Evolutionary conservation across 495 filamentous ascomycete genomes (phyloP), one percentile per base, ranked within the genome.

Genomic region (Neurospora sp.): DNA sequence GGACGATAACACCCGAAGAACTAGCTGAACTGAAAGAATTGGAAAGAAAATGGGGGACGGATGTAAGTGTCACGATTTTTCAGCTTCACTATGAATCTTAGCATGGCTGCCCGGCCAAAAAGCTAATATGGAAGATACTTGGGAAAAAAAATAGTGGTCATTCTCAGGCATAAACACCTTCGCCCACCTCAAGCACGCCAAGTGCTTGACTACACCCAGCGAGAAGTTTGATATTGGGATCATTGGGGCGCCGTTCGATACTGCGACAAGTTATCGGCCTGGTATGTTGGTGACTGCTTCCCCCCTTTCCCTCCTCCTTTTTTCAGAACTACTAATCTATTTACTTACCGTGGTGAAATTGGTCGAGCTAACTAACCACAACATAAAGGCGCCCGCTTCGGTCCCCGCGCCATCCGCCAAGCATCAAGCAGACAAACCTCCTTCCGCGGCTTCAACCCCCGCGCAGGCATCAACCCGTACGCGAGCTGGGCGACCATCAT

Each of bases 161-260:
- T 97, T 93, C 81, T 88, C 89, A 7, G 93, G 93, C 74, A 91
- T 95, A 53, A 89, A 88, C 45, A 91, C 90, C 42, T 97, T 95
- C 80, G 93, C 91, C 48, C 93, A 96, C 77, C 84, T 94, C 20
- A 86, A 87, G 72, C 87, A 94, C 73, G 84, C 89, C 70, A 92
- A 91, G 70, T 96, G 93, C 76, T 84, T 96, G 3, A 89, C 89
- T 40, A 87, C 88, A 68, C 91, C 90, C 0, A 81, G 87, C 44
- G 86, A 87, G 74, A 78, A 81, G 37, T 95, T 90, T 75, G 93
- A 96, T 78, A 94, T 96, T 74, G 93, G 85, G 40, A 88, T 96
- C 69, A 88, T 96, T 69, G 93, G 93, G 2, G 92, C 89, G 1
- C 93, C 93, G 0, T 96, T 96, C 77, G 93, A 96, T 79, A 95